Evolutionary conservation across 257 asterid genomes (phyloP).

Genomic region (Nemophila menziesii): DNA sequence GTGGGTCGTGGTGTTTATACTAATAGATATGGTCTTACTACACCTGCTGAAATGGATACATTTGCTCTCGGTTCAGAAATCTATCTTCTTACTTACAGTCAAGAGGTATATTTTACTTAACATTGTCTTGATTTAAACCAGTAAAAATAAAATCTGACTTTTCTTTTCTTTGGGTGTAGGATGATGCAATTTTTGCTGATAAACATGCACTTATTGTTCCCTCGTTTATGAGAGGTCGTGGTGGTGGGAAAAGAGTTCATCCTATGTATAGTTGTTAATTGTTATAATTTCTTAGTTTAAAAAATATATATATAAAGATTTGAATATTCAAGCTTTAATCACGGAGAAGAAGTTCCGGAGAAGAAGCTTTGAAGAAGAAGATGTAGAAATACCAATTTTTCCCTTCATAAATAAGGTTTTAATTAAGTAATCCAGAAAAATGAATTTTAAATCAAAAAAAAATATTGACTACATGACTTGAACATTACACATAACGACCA

Average conservation of each 20-base stretch:
- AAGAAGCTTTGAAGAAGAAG: too few species aligned
- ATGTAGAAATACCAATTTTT: too few species aligned
- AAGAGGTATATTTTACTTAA: slow-evolving; percentile 51
- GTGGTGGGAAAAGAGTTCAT: slow-evolving; percentile 70
- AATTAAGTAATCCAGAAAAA: too few species aligned
- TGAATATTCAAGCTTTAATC: too few species aligned
- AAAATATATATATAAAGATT: too few species aligned
- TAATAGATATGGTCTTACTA: slow-evolving; percentile 43
- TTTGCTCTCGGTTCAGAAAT: slow-evolving; percentile 57
- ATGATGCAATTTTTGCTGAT: slow-evolving; percentile 89
- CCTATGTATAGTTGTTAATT: too few species aligned
- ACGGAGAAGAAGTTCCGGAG: too few species aligned
- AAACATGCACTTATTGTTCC: slow-evolving; percentile 89
- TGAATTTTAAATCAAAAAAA: too few species aligned
- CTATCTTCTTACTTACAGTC: slow-evolving; percentile 87
- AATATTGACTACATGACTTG: too few species aligned
- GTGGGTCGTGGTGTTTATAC: slow-evolving; percentile 23
- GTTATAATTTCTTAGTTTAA: too few species aligned
- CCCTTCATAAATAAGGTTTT: too few species aligned
- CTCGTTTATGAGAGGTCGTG: slow-evolving; percentile 58
- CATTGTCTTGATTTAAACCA: slow-evolving; percentile 3
- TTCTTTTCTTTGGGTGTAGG: slow-evolving; percentile 41
- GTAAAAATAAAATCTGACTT: slow-evolving; percentile 6
- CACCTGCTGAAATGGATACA: slow-evolving; percentile 55
- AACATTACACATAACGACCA: too few species aligned